These are phyloP conservation scores for Geopyxis carbonaria DNA, from an alignment of 495 filamentous ascomycete genomes.

Conservation along the genomic window DNA sequence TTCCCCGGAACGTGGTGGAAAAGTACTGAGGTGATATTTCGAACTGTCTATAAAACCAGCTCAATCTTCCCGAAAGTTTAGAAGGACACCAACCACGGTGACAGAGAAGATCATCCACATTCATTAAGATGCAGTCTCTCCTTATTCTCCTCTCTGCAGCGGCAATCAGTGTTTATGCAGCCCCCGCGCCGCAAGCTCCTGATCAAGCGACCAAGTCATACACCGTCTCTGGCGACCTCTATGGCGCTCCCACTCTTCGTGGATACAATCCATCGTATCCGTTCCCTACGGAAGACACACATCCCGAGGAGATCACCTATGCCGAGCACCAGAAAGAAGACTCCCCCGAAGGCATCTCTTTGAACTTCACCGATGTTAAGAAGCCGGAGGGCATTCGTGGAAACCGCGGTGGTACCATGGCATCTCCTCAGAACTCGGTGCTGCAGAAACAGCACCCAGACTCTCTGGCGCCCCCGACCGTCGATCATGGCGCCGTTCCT, in stretches of 20 bases:
- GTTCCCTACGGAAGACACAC: slow-evolving; percentile 18
- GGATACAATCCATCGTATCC: slow-evolving; percentile 16
- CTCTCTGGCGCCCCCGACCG: slow-evolving; percentile 46
- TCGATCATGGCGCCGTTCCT: slow-evolving; percentile 41
- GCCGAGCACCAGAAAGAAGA: slow-evolving; percentile 40
- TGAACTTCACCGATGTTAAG: slow-evolving; percentile 44
- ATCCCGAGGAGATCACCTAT: slow-evolving; percentile 21
- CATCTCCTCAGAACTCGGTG: slow-evolving; percentile 27
- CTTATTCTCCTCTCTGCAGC: too few relatives aligned
- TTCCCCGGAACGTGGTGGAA: too few relatives aligned
- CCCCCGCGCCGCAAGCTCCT: too few relatives aligned
- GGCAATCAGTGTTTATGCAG: too few relatives aligned
- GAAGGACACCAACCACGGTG: too few relatives aligned
- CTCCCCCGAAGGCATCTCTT: slow-evolving; percentile 40
- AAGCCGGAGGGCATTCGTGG: slow-evolving; percentile 56
- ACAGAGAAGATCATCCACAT: too few relatives aligned
- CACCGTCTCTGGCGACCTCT: too few relatives aligned
- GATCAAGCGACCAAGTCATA: too few relatives aligned
- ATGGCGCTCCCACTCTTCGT: slow-evolving; percentile 19
- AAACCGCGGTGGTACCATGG: slow-evolving; percentile 33
- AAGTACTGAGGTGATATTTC: too few relatives aligned
- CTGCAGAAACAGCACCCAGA: slow-evolving; percentile 52
- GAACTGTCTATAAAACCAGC: too few relatives aligned
- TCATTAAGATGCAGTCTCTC: too few relatives aligned
- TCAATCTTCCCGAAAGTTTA: too few relatives aligned